These are phyloP conservation scores for Pseudonitzschia pungens DNA, from an alignment of 108 stramenopile species.

Conservation along the genomic window DNA sequence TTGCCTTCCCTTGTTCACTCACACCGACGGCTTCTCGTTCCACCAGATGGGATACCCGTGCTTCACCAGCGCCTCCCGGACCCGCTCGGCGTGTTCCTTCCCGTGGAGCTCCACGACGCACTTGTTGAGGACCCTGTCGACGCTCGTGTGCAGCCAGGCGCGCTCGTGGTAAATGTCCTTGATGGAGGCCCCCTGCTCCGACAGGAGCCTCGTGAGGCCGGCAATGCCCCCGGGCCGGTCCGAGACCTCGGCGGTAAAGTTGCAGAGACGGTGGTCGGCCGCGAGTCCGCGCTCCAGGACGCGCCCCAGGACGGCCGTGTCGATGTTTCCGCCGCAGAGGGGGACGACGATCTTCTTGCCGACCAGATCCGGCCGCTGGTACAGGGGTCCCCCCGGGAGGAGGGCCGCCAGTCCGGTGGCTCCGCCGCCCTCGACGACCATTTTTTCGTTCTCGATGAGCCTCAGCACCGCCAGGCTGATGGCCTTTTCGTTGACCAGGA, in stretches of 20 bases:
- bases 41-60: conserved; percentile 52
- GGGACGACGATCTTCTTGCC: conserved; percentile 95
- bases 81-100: conserved; percentile 60
- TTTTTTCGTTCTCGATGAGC: conserved; percentile 94
- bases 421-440: conserved; percentile 92
- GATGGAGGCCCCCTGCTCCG: conserved; percentile 77
- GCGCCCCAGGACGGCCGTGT: conserved; percentile 90
- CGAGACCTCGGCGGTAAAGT: conserved; percentile 91
- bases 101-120: conserved; percentile 85
- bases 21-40: conserved; percentile 11
- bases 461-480: conserved; percentile 92
- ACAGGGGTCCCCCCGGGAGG: conserved; percentile 83
- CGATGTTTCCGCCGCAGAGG: conserved; percentile 97
- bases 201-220: conserved; percentile 59
- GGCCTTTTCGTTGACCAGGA: conserved; percentile 73
- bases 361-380: conserved; percentile 74
- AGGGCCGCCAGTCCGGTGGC: conserved; percentile 92
- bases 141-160: conserved; percentile 90
- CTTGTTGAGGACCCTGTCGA: conserved; percentile 92
- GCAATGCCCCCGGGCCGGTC: conserved; percentile 95
- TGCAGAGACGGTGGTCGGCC: conserved; percentile 88
- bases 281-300: conserved; percentile 94
- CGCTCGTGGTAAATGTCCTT: conserved; percentile 98
- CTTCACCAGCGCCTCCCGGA: conserved; percentile 41
- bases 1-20: too few relatives aligned